phyloP scores from a whole-genome alignment of 352 stramenopile species.

The Peronospora belbahrii region DNA sequence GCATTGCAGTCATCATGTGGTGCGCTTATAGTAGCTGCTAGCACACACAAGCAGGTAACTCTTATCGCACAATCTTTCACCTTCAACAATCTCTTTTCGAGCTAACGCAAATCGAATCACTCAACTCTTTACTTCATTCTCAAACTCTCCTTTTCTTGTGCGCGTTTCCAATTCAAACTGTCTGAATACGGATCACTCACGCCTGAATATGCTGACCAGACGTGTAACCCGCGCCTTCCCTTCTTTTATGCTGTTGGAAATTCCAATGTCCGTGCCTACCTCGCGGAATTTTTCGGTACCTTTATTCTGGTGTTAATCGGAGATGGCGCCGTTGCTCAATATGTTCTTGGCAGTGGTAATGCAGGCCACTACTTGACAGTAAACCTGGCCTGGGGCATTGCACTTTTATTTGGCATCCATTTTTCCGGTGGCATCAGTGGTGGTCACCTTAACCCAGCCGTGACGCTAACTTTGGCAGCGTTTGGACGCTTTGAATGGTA shows the following conservation, averaged over 20 bases:
- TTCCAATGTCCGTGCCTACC: slow-evolving; percentile 37
- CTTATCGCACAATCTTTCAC: slow-evolving; percentile 4
- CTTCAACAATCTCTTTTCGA: slow-evolving; percentile 12
- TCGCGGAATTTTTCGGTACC: slow-evolving; percentile 51
- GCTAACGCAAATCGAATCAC: no score
- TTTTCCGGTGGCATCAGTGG: slow-evolving; percentile 41
- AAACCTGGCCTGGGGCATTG: slow-evolving; percentile 55
- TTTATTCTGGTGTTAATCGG: slow-evolving; percentile 61
- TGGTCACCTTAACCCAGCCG: slow-evolving; percentile 55
- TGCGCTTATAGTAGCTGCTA: neutral
- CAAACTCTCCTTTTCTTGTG: slow-evolving; percentile 4
- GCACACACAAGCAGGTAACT: slow-evolving; percentile 5
- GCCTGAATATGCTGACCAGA: slow-evolving; percentile 21
- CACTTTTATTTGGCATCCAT: slow-evolving; percentile 52
- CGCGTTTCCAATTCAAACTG: slow-evolving; percentile 14
- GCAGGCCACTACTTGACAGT: slow-evolving; percentile 41
- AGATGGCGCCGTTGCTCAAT: slow-evolving; percentile 43
- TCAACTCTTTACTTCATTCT: slow-evolving; percentile 26
- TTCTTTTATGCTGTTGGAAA: slow-evolving; percentile 27
- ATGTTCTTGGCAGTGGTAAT: slow-evolving; percentile 31
- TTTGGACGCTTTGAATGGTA: slow-evolving; percentile 40
- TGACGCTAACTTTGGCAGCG: slow-evolving; percentile 37
- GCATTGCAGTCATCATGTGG: no score
- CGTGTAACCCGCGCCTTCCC: slow-evolving; percentile 20
- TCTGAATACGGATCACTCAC: slow-evolving; percentile 31